phyloP scores from a whole-genome alignment of 2,329 filamentous ascomycete genomes.

The Neonectria coccinea region DNA sequence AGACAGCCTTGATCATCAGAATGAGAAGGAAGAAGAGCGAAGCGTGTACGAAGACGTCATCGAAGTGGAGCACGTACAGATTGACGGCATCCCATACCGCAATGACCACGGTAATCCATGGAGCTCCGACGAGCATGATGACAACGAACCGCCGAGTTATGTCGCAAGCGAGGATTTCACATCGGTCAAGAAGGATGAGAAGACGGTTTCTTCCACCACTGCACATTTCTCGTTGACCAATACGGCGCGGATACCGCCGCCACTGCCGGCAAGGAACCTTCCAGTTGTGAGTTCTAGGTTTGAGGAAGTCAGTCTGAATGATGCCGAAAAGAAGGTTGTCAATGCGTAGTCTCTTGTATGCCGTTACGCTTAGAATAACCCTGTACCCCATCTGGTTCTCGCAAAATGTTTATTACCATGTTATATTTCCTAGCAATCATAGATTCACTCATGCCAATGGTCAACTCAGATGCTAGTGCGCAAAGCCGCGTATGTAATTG shows the following conservation, averaged over 20 bases:
- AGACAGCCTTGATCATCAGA: background rate
- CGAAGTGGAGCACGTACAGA: slow-evolving; percentile 3
- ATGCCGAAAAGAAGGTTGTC: background rate
- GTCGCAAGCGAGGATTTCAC: slow-evolving; percentile 7
- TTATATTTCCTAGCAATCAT: too few relatives aligned
- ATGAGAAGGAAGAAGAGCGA: background rate
- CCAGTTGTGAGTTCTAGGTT: background rate
- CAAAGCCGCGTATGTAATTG: too few relatives aligned
- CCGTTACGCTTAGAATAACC: background rate
- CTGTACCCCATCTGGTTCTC: too few relatives aligned
- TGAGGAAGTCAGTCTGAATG: slow-evolving; percentile 15
- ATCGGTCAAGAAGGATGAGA: slow-evolving; percentile 13
- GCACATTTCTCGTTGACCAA: too few relatives aligned
- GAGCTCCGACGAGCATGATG: slow-evolving; percentile 11
- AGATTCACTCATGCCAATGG: too few relatives aligned
- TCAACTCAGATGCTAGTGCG: too few relatives aligned
- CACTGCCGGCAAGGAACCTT: slow-evolving; percentile 25
- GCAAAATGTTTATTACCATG: too few relatives aligned
- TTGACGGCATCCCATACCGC: slow-evolving; percentile 10
- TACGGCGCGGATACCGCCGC: slow-evolving; percentile 15
- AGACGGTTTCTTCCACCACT: slow-evolving; percentile 6
- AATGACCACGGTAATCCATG: slow-evolving; percentile 8
- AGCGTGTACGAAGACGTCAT: slow-evolving; percentile 34
- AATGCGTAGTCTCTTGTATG: background rate
- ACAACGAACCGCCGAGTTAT: background rate